These are phyloP conservation scores for Corynascus novoguineensis DNA, from an alignment of 495 filamentous ascomycete species.

Conservation along the genomic window DNA sequence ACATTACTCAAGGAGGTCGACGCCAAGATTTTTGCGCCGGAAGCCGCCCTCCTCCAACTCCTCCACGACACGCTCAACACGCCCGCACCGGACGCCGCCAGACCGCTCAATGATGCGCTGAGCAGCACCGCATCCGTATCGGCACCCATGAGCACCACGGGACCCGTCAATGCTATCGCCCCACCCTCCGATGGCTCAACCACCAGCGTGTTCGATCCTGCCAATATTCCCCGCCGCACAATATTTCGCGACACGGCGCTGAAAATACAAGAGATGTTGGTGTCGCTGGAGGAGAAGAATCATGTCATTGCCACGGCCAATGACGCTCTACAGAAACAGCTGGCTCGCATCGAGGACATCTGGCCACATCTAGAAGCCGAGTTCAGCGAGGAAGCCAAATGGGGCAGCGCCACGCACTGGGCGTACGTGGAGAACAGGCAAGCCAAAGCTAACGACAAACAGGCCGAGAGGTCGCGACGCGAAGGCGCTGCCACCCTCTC, in stretches of 20 bases:
- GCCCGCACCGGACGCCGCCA: slow-evolving; percentile 42
- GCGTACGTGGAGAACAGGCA: slow-evolving; percentile 83
- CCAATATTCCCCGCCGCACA: slow-evolving; percentile 54
- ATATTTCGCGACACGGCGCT: slow-evolving; percentile 56
- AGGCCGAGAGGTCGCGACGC: slow-evolving; percentile 65
- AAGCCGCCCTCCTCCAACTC: slow-evolving; percentile 64
- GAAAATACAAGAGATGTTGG: slow-evolving; percentile 68
- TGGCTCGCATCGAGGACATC: slow-evolving; percentile 74
- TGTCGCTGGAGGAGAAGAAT: slow-evolving; percentile 91
- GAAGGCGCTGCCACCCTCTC: slow-evolving; percentile 68
- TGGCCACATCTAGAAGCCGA: slow-evolving; percentile 79
- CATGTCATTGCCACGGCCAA: slow-evolving; percentile 87
- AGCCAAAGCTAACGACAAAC: slow-evolving; percentile 52
- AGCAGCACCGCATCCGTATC: slow-evolving; percentile 39
- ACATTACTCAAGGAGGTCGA: slow-evolving; percentile 95
- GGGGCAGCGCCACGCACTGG: slow-evolving; percentile 90
- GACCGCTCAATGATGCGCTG: slow-evolving; percentile 38
- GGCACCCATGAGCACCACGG: slow-evolving; percentile 39
- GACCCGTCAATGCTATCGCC: slow-evolving; percentile 26
- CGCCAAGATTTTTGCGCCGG: slow-evolving; percentile 78
- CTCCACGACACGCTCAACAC: slow-evolving; percentile 61
- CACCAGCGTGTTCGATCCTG: slow-evolving; percentile 38
- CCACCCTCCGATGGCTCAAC: slow-evolving; percentile 37
- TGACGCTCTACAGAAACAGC: slow-evolving; percentile 79
- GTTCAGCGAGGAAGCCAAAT: slow-evolving; percentile 88